Conservation (phyloP, 805 yeast genomes). For the Candida andamanensis region DNA sequence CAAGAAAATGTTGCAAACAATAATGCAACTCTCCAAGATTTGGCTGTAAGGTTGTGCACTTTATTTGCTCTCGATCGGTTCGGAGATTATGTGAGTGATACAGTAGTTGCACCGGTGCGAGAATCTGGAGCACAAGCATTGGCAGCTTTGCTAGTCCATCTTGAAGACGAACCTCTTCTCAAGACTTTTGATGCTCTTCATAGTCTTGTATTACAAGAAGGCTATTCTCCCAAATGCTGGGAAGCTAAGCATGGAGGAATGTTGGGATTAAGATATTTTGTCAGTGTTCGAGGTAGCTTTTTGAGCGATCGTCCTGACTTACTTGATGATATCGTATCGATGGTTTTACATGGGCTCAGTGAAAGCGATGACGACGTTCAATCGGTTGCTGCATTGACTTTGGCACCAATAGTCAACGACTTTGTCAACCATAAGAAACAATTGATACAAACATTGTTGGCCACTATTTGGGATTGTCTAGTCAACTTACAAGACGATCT, state of each 20-base stretch:
- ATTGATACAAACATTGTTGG: slow-evolving; percentile 44
- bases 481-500: slow-evolving; percentile 85
- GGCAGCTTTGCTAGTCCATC: slow-evolving; percentile 80
- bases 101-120: slow-evolving; percentile 96
- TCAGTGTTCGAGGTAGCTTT: slow-evolving; percentile 81
- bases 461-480: slow-evolving; percentile 87
- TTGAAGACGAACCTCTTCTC: slow-evolving; percentile 53
- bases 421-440: slow-evolving; percentile 63
- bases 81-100: slow-evolving; percentile 95
- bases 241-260: slow-evolving; percentile 98
- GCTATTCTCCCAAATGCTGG: slow-evolving; percentile 65
- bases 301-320: slow-evolving; percentile 52
- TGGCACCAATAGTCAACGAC: slow-evolving; percentile 84
- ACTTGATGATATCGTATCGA: slow-evolving; percentile 67
- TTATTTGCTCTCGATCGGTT: slow-evolving; percentile 89
- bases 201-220: slow-evolving; percentile 61
- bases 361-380: slow-evolving; percentile 92
- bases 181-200: slow-evolving; percentile 63
- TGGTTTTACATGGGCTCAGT: slow-evolving; percentile 80
- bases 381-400: slow-evolving; percentile 90
- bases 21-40: slow-evolving; percentile 71
- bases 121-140: slow-evolving; percentile 94
- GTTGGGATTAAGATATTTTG: slow-evolving; percentile 88
- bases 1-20: slow-evolving; percentile 66
- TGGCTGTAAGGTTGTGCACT: slow-evolving; percentile 78